phyloP scores from a whole-genome alignment of 2,329 filamentous ascomycete genomes.

The Macroventuria anomochaeta region DNA sequence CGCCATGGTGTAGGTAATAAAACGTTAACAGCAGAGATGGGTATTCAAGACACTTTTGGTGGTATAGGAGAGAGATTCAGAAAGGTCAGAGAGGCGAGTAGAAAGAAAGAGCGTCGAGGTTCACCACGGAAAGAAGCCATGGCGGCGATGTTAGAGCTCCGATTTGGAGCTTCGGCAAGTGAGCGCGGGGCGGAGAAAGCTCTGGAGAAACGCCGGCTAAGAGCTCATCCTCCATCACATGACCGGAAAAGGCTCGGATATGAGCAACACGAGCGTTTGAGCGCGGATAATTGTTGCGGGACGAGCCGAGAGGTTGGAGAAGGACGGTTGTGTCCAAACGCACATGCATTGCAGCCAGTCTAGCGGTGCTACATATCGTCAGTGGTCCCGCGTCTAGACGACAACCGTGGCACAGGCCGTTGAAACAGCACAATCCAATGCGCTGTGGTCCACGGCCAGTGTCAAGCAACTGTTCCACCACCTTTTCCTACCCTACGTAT shows the following conservation, averaged over 20 bases:
- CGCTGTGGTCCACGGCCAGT: not conserved
- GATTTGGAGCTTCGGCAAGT: slow-evolving; percentile 46
- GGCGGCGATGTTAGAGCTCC: slow-evolving; percentile 29
- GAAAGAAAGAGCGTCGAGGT: slow-evolving; percentile 10
- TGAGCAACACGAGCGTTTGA: not conserved
- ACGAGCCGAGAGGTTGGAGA: slow-evolving; percentile 9
- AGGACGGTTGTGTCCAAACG: slow-evolving; percentile 11
- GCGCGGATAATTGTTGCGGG: slow-evolving; percentile 6
- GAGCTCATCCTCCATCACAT: slow-evolving; percentile 31
- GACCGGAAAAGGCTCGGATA: slow-evolving; percentile 23
- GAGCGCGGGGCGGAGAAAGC: slow-evolving; percentile 34
- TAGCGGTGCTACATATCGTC: slow-evolving; percentile 13
- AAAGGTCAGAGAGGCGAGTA: slow-evolving; percentile 11
- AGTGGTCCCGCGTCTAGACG: not conserved
- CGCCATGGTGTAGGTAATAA: slow-evolving; percentile 44
- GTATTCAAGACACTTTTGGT: slow-evolving; percentile 5
- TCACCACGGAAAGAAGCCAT: slow-evolving; percentile 30
- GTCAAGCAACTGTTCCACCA: slow-evolving; percentile 15
- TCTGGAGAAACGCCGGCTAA: slow-evolving; percentile 35
- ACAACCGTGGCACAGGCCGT: not conserved
- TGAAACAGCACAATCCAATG: slow-evolving; percentile 6
- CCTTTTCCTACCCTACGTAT: slow-evolving; percentile 5
- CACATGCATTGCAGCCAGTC: slow-evolving; percentile 17
- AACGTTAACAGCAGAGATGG: slow-evolving; percentile 20
- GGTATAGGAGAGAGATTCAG: slow-evolving; percentile 12